Evolutionary conservation across 371 early-diverging fungal species (phyloP).

Genomic region (Mortierella sp.): DNA sequence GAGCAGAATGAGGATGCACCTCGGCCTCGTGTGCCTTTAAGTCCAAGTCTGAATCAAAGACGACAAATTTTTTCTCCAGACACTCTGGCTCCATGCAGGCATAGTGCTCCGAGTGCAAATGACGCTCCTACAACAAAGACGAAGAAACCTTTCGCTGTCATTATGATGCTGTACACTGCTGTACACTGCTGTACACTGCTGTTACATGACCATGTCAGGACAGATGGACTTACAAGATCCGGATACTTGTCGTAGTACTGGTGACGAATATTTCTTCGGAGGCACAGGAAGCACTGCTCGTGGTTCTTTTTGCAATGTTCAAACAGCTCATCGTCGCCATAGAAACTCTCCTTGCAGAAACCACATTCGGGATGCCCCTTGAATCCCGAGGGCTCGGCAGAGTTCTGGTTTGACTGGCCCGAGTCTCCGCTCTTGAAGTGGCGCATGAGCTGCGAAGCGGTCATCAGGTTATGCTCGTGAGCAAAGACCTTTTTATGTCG

Average conservation of each 20-base stretch:
- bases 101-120: constrained; percentile 88
- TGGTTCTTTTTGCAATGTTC: constrained; percentile 95
- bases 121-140: constrained; percentile 70
- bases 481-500: constrained; percentile 91
- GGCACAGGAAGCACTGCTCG: constrained; percentile 94
- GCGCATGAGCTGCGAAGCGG: constrained; percentile 69
- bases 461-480: constrained; percentile 88
- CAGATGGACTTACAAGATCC: constrained; percentile 68
- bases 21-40: constrained; percentile 83
- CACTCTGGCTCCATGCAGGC: constrained; percentile 86
- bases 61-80: constrained; percentile 95
- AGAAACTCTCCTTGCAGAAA: constrained; percentile 87
- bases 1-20: constrained; percentile 28
- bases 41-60: constrained; percentile 92
- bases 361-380: constrained; percentile 94
- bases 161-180: no score
- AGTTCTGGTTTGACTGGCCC: constrained; percentile 58
- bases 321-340: constrained; percentile 90
- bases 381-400: constrained; percentile 81
- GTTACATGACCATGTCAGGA: no score
- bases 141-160: no score
- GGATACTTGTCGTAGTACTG: constrained; percentile 88
- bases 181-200: no score
- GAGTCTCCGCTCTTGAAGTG: constrained; percentile 81
- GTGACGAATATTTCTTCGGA: constrained; percentile 74